phyloP scores from a whole-genome alignment of 768 basidiomycete genomes.

The Lentinula detonsa region DNA sequence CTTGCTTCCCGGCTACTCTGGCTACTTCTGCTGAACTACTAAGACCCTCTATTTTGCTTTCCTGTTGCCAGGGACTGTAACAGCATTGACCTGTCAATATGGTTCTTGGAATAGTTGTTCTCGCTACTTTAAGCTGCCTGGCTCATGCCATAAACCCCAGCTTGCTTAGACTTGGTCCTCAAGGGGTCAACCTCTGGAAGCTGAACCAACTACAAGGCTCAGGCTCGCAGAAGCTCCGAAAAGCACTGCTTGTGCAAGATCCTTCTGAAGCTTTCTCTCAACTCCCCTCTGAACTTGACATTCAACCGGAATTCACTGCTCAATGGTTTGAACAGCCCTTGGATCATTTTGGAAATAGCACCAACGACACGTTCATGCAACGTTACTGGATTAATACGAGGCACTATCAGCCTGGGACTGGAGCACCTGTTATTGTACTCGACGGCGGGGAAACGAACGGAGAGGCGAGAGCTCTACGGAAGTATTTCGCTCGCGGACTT shows the following conservation, averaged over 20 bases:
- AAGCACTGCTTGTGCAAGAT: neutral
- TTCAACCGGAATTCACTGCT: constrained; percentile 37
- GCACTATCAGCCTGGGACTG: constrained; percentile 64
- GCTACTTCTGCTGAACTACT: too few relatives aligned
- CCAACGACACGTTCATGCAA: constrained; percentile 65
- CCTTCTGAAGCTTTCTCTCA: neutral
- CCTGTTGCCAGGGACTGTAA: neutral
- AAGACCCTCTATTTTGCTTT: neutral
- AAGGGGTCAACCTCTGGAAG: constrained; percentile 6
- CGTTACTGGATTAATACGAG: constrained; percentile 90
- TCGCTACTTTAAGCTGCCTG: neutral
- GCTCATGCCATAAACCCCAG: neutral
- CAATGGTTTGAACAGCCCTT: constrained; percentile 81
- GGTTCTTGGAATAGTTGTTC: neutral
- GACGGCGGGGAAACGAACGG: constrained; percentile 95
- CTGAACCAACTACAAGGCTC: neutral
- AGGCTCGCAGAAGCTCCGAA: neutral
- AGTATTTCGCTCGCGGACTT: constrained; percentile 17
- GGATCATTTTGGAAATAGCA: constrained; percentile 55
- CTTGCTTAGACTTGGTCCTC: constrained; percentile 4
- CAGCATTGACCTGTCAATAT: neutral
- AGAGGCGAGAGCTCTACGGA: constrained; percentile 43
- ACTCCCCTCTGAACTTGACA: neutral
- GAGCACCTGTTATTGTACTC: constrained; percentile 82
- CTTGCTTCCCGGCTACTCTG: too few relatives aligned